Percentiles rank a stretch among this genome's conserved stretches.
phyloP scores from a whole-genome alignment of 2,329 filamentous ascomycete genomes.

The Cladosporium sp. region DNA sequence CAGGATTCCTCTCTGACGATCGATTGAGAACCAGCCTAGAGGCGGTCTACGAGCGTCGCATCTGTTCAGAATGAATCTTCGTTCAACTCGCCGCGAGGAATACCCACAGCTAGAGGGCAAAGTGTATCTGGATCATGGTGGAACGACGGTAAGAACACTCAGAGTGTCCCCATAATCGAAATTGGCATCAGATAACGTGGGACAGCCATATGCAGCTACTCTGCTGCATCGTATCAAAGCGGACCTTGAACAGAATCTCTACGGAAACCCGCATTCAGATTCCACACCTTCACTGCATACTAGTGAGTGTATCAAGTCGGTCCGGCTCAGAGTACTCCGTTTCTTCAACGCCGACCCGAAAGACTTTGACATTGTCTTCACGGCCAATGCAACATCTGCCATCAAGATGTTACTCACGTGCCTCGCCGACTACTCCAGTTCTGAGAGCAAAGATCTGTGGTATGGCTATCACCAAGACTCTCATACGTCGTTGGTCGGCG shows the following conservation, averaged over 20 bases:
- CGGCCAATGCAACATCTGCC: conserved; percentile 61
- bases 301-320: conserved; percentile 57
- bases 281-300: conserved; percentile 60
- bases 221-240: conserved; percentile 56
- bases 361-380: conserved; percentile 63
- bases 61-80: too few species aligned
- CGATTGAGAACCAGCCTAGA: too few species aligned
- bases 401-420: conserved; percentile 62
- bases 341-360: conserved; percentile 62
- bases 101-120: conserved; percentile 46
- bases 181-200: conserved; percentile 15
- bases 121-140: conserved; percentile 45
- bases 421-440: conserved; percentile 55
- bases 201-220: conserved; percentile 57
- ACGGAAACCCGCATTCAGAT: conserved; percentile 68
- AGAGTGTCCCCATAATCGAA: not conserved
- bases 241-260: conserved; percentile 58
- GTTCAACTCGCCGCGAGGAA: conserved; percentile 27
- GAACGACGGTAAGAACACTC: conserved; percentile 39
- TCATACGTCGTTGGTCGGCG: conserved; percentile 58
- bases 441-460: conserved; percentile 50
- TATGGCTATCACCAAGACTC: conserved; percentile 63
- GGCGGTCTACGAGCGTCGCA: too few species aligned
- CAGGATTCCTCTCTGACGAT: too few species aligned
- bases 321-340: conserved; percentile 54